Conservation (phyloP, 192 early-diverging fungal genomes). For the Backusella sp. region DNA sequence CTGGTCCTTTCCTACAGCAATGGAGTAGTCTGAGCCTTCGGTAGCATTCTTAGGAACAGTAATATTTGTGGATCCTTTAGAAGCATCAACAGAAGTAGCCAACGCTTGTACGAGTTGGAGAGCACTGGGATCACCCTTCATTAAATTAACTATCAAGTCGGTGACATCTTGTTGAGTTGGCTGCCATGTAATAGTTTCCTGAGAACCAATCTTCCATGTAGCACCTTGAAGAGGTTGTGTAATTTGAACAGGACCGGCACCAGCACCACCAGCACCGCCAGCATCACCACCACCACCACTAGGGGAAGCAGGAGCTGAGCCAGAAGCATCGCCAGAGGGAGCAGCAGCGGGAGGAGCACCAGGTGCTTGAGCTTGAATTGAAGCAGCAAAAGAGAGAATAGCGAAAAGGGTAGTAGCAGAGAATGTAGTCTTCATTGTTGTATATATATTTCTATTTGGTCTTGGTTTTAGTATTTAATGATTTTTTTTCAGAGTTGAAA, state of each 20-base stretch:
- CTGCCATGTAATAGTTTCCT: conserved; percentile 16
- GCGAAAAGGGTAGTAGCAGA: background rate
- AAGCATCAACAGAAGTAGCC: conserved; percentile 13
- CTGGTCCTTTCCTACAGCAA: conserved; percentile 17
- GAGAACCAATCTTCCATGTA: conserved; percentile 20
- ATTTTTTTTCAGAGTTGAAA: background rate
- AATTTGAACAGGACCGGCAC: conserved; percentile 8
- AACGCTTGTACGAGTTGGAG: conserved; percentile 16
- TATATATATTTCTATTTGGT: conserved; percentile 2
- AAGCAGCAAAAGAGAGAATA: background rate
- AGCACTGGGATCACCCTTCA: conserved; percentile 22
- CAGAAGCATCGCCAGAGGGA: background rate
- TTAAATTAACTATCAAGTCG: conserved; percentile 17
- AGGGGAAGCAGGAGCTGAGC: background rate
- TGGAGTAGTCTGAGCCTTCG: conserved; percentile 18
- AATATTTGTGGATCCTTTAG: background rate
- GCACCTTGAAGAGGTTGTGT: conserved; percentile 23
- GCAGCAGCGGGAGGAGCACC: background rate
- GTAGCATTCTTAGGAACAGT: conserved; percentile 19
- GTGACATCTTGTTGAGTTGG: conserved; percentile 6
- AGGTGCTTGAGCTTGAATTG: background rate
- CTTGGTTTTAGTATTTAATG: background rate
- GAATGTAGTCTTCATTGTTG: conserved; percentile 11
- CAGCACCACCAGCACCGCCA: background rate
- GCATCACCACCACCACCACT: background rate